These are phyloP conservation scores for Drosera spatulata DNA, from an alignment of 179 eudicot species.

Conservation along the genomic window DNA sequence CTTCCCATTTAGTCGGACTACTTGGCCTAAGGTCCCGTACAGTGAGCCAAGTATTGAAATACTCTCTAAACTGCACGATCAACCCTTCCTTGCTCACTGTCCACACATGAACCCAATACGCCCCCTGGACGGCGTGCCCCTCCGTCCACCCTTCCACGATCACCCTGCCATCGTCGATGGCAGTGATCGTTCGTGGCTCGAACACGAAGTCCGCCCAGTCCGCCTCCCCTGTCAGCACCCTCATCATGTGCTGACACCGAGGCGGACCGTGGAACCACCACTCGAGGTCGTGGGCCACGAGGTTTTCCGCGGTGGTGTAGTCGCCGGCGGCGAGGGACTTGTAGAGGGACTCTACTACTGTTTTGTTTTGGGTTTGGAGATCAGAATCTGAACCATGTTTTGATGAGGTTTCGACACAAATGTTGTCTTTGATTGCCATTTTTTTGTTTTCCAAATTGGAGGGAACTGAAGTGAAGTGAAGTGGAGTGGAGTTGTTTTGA, in stretches of 20 bases:
- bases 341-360: constrained; percentile 37
- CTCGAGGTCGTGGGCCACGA: constrained; percentile 49
- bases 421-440: too few relatives aligned
- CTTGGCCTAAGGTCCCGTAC: constrained; percentile 38
- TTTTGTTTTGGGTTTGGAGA: constrained; percentile 21
- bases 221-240: constrained; percentile 47
- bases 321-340: constrained; percentile 33
- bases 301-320: constrained; percentile 15
- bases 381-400: not conserved
- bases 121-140: constrained; percentile 6
- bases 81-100: constrained; percentile 37
- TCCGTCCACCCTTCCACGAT: constrained; percentile 74
- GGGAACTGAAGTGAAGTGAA: too few relatives aligned
- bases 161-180: constrained; percentile 39
- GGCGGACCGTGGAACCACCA: constrained; percentile 94
- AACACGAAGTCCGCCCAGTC: constrained; percentile 33
- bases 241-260: constrained; percentile 74
- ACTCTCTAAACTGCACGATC: constrained; percentile 59
- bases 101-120: constrained; percentile 87
- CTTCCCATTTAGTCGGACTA: constrained; percentile 1
- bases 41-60: constrained; percentile 60
- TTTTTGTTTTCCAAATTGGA: too few relatives aligned
- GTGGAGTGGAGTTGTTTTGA: too few relatives aligned
- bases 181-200: constrained; percentile 32
- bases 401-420: not conserved